Percentiles rank a stretch among this genome's conserved stretches.
These are phyloP conservation scores for Yamadazyma sp. DNA, from an alignment of 805 yeast genomes.

Conservation along the genomic window DNA sequence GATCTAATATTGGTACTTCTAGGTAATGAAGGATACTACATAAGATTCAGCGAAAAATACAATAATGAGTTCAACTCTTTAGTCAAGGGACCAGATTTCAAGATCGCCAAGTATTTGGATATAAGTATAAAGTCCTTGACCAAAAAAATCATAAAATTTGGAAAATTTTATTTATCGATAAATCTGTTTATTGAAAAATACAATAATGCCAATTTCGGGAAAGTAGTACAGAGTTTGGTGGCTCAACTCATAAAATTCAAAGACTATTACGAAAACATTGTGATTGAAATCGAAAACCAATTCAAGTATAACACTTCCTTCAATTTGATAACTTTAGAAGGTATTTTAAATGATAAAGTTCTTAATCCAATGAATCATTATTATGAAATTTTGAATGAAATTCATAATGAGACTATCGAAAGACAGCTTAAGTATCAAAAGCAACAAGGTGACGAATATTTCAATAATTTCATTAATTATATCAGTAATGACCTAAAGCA, in stretches of 20 bases:
- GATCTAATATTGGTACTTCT: slow-evolving; percentile 68
- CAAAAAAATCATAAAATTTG: slow-evolving; percentile 55
- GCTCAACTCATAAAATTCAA: slow-evolving; percentile 43
- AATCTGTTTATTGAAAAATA: slow-evolving; percentile 59
- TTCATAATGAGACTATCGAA: slow-evolving; percentile 47
- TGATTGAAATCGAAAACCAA: slow-evolving; percentile 50
- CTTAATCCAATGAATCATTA: slow-evolving; percentile 46
- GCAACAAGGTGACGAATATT: slow-evolving; percentile 16
- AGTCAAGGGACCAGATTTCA: slow-evolving; percentile 70
- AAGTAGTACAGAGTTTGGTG: slow-evolving; percentile 71
- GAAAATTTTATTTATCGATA: slow-evolving; percentile 61
- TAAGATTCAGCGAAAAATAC: slow-evolving; percentile 63
- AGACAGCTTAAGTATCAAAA: slow-evolving; percentile 14
- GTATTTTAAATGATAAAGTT: slow-evolving; percentile 23
- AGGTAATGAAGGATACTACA: slow-evolving; percentile 76
- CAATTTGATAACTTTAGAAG: slow-evolving; percentile 57
- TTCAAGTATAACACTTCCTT: slow-evolving; percentile 48
- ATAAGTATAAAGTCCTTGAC: slow-evolving; percentile 70
- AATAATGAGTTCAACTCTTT: slow-evolving; percentile 38
- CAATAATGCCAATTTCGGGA: slow-evolving; percentile 57
- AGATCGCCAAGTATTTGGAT: slow-evolving; percentile 69
- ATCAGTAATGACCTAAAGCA: slow-evolving; percentile 40
- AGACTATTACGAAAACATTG: slow-evolving; percentile 22
- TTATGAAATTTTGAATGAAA: slow-evolving; percentile 51
- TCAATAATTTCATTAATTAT: slow-evolving; percentile 31